phyloP scores from a whole-genome alignment of 2,329 filamentous ascomycete genomes.

The Pseudopithomyces chartarum region DNA sequence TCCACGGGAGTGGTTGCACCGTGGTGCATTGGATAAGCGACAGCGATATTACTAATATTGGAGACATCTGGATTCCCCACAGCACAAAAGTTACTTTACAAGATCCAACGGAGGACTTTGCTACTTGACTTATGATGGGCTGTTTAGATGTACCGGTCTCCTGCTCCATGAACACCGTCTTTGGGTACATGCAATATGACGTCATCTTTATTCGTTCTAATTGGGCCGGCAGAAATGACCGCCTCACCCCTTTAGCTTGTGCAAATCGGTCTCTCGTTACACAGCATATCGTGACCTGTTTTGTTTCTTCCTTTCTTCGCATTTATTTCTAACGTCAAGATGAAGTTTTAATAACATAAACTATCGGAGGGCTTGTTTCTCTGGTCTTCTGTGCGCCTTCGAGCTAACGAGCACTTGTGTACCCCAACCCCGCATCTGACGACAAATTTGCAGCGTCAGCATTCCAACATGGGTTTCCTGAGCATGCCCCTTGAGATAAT shows the following conservation, averaged over 20 bases:
- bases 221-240: neutral
- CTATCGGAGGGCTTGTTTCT: neutral
- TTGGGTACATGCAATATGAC: neutral
- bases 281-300: neutral
- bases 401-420: neutral
- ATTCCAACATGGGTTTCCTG: conserved; percentile 32
- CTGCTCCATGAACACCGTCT: too few relatives aligned
- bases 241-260: too few relatives aligned
- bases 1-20: too few relatives aligned
- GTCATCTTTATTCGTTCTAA: neutral
- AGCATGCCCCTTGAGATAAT: conserved; percentile 40
- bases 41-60: too few relatives aligned
- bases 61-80: too few relatives aligned
- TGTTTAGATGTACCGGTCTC: too few relatives aligned
- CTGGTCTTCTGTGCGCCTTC: neutral
- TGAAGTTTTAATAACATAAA: neutral
- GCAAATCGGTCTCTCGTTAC: too few relatives aligned
- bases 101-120: too few relatives aligned
- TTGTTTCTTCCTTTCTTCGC: neutral
- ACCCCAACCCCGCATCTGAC: neutral
- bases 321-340: neutral
- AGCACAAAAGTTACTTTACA: too few relatives aligned
- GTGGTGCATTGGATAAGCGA: too few relatives aligned
- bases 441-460: neutral
- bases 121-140: too few relatives aligned